Evolutionary conservation across 2,329 filamentous ascomycete genomes (phyloP).

Genomic region (Ambrosiella xylebori): DNA sequence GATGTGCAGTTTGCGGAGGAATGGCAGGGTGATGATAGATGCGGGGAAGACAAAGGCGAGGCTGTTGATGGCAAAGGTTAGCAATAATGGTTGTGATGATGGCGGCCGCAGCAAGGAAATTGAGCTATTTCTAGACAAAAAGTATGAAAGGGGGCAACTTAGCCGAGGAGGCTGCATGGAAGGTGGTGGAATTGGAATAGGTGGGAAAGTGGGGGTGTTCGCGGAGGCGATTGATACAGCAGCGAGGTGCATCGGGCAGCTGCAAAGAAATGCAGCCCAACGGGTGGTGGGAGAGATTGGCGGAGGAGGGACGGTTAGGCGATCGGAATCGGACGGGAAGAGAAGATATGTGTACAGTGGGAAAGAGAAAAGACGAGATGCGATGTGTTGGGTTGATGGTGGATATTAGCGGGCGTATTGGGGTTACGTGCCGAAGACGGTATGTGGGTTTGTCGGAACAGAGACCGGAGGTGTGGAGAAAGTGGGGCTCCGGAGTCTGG

Average conservation of each 20-base stretch:
- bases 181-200: neutral
- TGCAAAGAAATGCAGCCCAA: neutral
- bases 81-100: too few relatives aligned
- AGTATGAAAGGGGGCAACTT: neutral
- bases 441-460: neutral
- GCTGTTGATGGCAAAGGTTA: too few relatives aligned
- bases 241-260: neutral
- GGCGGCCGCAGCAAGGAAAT: too few relatives aligned
- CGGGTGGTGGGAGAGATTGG: neutral
- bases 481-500: too few relatives aligned
- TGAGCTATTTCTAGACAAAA: neutral
- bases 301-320: too few relatives aligned
- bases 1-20: too few relatives aligned
- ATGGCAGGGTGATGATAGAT: too few relatives aligned
- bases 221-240: neutral
- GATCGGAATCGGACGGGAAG: neutral
- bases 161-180: neutral
- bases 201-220: neutral
- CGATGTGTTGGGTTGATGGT: neutral
- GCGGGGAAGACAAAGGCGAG: too few relatives aligned
- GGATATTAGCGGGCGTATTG: neutral
- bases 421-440: neutral
- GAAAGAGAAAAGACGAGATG: neutral
- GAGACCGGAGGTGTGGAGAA: too few relatives aligned
- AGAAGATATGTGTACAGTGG: neutral